Evolutionary conservation across 306 rosid species (phyloP).

Genomic region (Cicer pinnatifidum): DNA sequence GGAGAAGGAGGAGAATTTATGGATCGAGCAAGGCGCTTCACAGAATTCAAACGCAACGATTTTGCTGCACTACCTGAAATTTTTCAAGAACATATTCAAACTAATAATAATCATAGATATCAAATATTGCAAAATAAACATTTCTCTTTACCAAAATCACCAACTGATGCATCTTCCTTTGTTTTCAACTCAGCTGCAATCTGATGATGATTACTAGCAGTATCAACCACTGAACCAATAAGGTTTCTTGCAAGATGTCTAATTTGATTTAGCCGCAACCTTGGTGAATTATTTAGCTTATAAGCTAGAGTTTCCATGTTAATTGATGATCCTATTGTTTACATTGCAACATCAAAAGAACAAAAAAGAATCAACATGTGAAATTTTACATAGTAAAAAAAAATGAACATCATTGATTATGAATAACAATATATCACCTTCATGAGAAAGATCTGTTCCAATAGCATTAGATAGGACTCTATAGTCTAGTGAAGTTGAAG

Average conservation of each 20-base stretch:
- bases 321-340: constrained; percentile 44
- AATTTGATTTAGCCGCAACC: constrained; percentile 60
- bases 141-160: constrained; percentile 23
- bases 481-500: constrained; percentile 41
- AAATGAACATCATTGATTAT: background rate
- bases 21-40: constrained; percentile 68
- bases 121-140: background rate
- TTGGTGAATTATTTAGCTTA: constrained; percentile 39
- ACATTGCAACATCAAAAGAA: constrained; percentile 5
- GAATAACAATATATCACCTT: constrained; percentile 48
- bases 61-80: constrained; percentile 48
- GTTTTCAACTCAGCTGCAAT: constrained; percentile 43
- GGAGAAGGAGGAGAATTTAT: constrained; percentile 33
- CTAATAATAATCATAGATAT: background rate
- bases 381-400: background rate
- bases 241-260: constrained; percentile 59
- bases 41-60: constrained; percentile 61
- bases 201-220: constrained; percentile 29
- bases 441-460: constrained; percentile 2
- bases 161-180: constrained; percentile 38
- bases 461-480: constrained; percentile 15
- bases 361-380: background rate
- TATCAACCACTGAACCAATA: constrained; percentile 42
- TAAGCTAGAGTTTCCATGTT: constrained; percentile 53
- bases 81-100: constrained; percentile 8